Conservation (phyloP, 139 green algal species). For the Picochlorum sp. region DNA sequence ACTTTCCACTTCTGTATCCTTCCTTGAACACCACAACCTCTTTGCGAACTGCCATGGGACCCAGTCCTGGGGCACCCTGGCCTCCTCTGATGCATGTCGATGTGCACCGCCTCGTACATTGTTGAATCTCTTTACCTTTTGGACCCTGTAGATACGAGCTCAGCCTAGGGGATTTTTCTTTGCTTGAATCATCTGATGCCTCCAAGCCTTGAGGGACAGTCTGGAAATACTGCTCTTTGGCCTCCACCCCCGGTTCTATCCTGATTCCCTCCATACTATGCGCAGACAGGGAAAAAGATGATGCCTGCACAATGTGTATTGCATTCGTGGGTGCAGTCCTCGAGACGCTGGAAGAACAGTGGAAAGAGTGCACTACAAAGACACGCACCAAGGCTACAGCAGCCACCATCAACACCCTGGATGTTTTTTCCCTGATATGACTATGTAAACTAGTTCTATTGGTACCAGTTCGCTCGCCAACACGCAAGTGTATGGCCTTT, state of each 20-base stretch:
- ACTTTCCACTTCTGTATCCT: slow-evolving; percentile 41
- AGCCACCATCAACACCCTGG: no score
- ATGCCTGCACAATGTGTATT: not conserved
- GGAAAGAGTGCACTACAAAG: no score
- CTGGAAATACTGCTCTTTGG: slow-evolving; percentile 24
- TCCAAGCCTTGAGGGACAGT: slow-evolving; percentile 2
- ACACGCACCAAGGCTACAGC: no score
- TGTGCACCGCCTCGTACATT: slow-evolving; percentile 59
- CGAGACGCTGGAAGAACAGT: no score
- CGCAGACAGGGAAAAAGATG: not conserved
- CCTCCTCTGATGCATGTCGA: slow-evolving; percentile 58
- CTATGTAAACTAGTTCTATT: no score
- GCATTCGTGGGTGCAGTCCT: no score
- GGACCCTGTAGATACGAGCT: slow-evolving; percentile 20
- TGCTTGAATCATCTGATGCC: not conserved
- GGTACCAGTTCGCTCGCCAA: no score
- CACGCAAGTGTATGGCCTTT: no score
- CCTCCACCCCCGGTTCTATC: not conserved
- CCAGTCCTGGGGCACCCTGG: slow-evolving; percentile 52
- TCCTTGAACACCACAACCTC: slow-evolving; percentile 67
- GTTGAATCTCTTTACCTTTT: slow-evolving; percentile 44
- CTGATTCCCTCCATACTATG: not conserved
- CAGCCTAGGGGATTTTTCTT: slow-evolving; percentile 16
- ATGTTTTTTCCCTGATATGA: no score
- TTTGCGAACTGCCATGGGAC: slow-evolving; percentile 40